Conservation (phyloP, 1,284 basidiomycete species). For the Trametes sp. region DNA sequence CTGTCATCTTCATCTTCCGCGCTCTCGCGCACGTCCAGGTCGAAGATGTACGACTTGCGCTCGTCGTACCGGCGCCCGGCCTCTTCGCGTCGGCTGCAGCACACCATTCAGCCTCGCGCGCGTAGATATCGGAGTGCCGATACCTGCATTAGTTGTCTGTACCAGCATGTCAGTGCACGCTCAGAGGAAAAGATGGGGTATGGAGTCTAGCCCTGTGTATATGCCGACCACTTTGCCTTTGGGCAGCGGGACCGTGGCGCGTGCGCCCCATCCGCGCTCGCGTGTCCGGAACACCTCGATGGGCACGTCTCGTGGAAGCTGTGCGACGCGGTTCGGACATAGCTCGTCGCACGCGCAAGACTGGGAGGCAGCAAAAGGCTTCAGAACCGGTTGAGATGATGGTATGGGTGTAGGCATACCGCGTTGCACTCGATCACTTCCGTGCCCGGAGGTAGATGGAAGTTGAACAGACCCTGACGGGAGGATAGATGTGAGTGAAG, state of each 20-base stretch:
- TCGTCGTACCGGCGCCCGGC: constrained; percentile 45
- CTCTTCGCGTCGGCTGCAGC: constrained; percentile 50
- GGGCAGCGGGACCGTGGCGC: constrained; percentile 46
- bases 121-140: background rate
- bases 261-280: constrained; percentile 47
- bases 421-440: constrained; percentile 70
- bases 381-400: too few species aligned
- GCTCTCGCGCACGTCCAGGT: constrained; percentile 62
- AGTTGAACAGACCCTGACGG: constrained; percentile 56
- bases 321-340: constrained; percentile 48
- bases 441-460: constrained; percentile 49
- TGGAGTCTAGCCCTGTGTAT: constrained; percentile 63
- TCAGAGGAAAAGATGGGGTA: background rate
- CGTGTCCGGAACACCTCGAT: constrained; percentile 47
- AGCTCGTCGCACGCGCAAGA: constrained; percentile 34
- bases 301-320: constrained; percentile 44
- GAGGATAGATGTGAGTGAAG: background rate
- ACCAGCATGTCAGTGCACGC: background rate
- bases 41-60: constrained; percentile 58
- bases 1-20: constrained; percentile 42
- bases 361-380: constrained; percentile 23
- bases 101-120: background rate
- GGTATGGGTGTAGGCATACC: constrained; percentile 42
- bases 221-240: constrained; percentile 66
- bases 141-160: constrained; percentile 38